Percentiles rank a stretch among this genome's conserved stretches.
Conservation (phyloP, 1,284 basidiomycete species). For the Phlebopus sp. region DNA sequence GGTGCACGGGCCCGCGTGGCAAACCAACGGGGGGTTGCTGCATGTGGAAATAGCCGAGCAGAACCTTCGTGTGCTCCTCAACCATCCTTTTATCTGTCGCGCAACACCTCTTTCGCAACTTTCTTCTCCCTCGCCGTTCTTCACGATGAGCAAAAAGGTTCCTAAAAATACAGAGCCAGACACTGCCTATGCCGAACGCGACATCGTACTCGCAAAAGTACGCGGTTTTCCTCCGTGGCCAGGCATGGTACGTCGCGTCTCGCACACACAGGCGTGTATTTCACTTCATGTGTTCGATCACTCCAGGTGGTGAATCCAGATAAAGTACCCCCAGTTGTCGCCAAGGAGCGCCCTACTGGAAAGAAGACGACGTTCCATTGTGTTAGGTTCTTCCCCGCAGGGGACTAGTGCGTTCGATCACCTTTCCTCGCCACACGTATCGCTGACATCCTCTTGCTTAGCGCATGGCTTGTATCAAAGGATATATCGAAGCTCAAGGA, state of each 20-base stretch:
- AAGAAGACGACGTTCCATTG: conserved; percentile 76
- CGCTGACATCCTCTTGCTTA: conserved; percentile 32
- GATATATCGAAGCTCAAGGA: conserved; percentile 79
- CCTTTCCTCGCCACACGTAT: conserved; percentile 12
- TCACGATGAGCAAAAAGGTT: conserved; percentile 58
- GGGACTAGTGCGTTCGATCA: conserved; percentile 73
- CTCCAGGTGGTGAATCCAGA: conserved; percentile 75
- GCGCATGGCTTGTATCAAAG: conserved; percentile 82
- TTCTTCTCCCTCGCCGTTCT: conserved; percentile 11
- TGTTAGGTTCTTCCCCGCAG: conserved; percentile 86
- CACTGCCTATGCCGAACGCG: conserved; percentile 56
- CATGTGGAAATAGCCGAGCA: conserved; percentile 39
- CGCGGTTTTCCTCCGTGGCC: conserved; percentile 95
- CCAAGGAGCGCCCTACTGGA: conserved; percentile 63
- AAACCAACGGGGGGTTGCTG: conserved; percentile 38
- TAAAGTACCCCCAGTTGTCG: conserved; percentile 55
- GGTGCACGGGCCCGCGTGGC: conserved; percentile 38
- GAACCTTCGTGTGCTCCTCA: conserved; percentile 40
- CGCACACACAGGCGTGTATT: conserved; percentile 6
- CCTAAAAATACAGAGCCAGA: conserved; percentile 46
- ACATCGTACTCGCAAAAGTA: conserved; percentile 89
- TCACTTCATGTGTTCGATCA: conserved; percentile 7
- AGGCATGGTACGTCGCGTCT: conserved; percentile 66
- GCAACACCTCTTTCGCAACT: conserved; percentile 24
- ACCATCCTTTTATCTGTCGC: conserved; percentile 39